Percentiles rank a stretch among this genome's conserved stretches.
Evolutionary conservation across 2,329 filamentous ascomycete species (phyloP).

Genomic region (Hymenoscyphus scutula): DNA sequence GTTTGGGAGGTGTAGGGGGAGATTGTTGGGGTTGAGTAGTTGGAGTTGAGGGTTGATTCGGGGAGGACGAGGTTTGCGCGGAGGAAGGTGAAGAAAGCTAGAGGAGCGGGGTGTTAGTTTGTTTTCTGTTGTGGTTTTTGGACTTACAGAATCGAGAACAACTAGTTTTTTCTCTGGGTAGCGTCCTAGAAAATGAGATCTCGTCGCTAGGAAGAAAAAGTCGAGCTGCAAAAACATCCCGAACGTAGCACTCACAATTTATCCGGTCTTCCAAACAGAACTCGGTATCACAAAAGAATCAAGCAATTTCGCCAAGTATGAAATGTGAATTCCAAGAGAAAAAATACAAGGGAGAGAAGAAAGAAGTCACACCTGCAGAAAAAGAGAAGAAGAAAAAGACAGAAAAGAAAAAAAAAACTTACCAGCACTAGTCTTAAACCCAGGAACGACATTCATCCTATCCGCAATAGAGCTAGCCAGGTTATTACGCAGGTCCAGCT

Average conservation of each 20-base stretch:
- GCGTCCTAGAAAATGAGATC: not conserved
- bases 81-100: constrained; percentile 81
- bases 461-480: constrained; percentile 45
- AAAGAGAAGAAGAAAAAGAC: constrained; percentile 3
- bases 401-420: constrained; percentile 38
- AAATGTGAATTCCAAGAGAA: constrained; percentile 11
- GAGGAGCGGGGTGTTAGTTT: not conserved
- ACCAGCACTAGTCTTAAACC: constrained; percentile 60
- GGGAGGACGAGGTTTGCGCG: constrained; percentile 75
- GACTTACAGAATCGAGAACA: not conserved
- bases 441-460: constrained; percentile 55
- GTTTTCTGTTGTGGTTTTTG: not conserved
- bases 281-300: constrained; percentile 18
- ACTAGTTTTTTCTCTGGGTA: not conserved
- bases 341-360: not conserved
- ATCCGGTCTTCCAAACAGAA: not conserved
- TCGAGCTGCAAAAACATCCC: not conserved
- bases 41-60: constrained; percentile 47
- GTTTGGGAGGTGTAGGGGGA: constrained; percentile 48
- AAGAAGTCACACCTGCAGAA: not conserved
- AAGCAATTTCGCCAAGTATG: constrained; percentile 6
- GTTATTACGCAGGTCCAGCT: constrained; percentile 45
- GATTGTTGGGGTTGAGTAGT: constrained; percentile 63
- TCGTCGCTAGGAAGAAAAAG: not conserved
- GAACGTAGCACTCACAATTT: not conserved